Base-by-base conservation (phyloP, 768 basidiomycete genomes). In the Hericium rajendrae region DNA sequence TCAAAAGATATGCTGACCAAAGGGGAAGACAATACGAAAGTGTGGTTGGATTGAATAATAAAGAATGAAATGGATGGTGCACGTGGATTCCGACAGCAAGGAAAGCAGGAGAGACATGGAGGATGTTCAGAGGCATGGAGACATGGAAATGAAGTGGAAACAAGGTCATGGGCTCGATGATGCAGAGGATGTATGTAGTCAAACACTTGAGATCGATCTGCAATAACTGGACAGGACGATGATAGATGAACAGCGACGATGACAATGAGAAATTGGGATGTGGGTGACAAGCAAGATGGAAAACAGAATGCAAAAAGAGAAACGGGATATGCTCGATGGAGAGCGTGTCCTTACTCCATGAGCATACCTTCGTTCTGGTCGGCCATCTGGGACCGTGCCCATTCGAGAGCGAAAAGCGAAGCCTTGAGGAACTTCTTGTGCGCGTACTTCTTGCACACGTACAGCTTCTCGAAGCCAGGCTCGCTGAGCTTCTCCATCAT, bases 391-490 rank as follows among this genome's bases (percentile, higher is more conserved):
- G 69, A 72, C 63, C 75, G 80, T 48, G 87, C 86, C 85, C 85
- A 88, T 56, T 86, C 80, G 66, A 88, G 77, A 46, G 88, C 88
- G 66, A 84, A 91, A 40, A 80, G 70, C 18, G 87, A 85, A 32
- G 88, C 95, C 72, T 95, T 92, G 69, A 98, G 83, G 81, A 97
- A 98, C 73, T 93, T 94, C 84, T 94, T 97, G 79, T 90, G 82
- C 48, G 92, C 84, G 71, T 98, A 99, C 76, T 99, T 98, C 78
- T 88, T 88, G 82, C 84, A 94, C 40, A 94, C 86, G 72, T 93
- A 92, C 64, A 86, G 83, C 52, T 82, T 77, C n/a, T 82, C 76
- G 71, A 98, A 97, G 63, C 83, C 82, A 6, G 80, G 73, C 62
- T 92, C 90, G 2, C 80, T 76, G 48, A 99, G 78, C 69, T 91